Conservation (phyloP, 1,284 basidiomycete species). For the Ceratobasidium sp. region DNA sequence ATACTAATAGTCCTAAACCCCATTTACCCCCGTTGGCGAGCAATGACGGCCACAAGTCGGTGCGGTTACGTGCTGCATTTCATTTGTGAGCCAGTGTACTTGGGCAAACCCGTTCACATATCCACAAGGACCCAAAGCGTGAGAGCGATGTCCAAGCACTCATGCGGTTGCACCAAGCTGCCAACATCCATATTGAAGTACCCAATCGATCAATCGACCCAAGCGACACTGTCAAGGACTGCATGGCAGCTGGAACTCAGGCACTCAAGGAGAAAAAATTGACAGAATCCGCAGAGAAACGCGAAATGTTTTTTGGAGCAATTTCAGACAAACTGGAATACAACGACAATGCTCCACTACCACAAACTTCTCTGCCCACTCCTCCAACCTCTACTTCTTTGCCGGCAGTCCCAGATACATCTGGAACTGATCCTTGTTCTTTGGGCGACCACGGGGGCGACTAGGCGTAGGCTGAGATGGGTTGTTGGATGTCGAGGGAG, state of each 20-base stretch:
- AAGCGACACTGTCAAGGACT: neutral
- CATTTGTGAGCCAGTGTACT: neutral
- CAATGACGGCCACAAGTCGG: too few species aligned
- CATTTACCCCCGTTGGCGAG: too few species aligned
- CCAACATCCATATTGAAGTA: neutral
- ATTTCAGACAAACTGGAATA: neutral
- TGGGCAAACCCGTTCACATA: neutral
- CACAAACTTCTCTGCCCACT: too few species aligned
- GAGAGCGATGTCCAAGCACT: neutral
- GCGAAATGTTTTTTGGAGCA: neutral
- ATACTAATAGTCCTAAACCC: too few species aligned
- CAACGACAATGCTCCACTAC: neutral
- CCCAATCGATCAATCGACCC: neutral
- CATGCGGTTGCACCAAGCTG: neutral
- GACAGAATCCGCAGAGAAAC: neutral
- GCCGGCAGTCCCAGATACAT: too few species aligned
- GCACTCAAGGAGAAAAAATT: neutral
- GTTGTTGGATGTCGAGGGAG: too few species aligned
- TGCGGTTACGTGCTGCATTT: too few species aligned
- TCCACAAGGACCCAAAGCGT: conserved; percentile 14
- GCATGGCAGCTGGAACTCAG: neutral
- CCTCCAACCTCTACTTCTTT: too few species aligned
- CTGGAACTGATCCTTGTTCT: too few species aligned
- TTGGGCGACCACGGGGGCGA: too few species aligned
- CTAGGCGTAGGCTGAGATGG: too few species aligned